These are phyloP conservation scores for Hamamelis virginiana DNA, from an alignment of 164 flowering plant genomes.

Conservation along the genomic window DNA sequence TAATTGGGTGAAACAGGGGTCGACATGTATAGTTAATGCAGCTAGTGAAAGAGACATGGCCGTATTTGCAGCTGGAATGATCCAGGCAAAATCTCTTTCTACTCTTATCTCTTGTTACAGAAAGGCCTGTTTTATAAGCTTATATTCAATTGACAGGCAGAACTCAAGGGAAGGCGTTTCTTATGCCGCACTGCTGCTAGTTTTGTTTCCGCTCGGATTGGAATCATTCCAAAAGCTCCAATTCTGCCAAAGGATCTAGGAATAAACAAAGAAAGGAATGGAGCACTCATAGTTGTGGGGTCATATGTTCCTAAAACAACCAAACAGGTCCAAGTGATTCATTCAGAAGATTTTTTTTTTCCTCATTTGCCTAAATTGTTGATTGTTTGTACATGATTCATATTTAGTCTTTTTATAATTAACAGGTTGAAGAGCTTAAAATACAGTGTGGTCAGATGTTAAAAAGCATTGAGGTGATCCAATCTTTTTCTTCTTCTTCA, in stretches of 20 bases:
- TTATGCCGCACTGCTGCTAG: constrained; percentile 99
- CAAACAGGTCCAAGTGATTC: constrained; percentile 61
- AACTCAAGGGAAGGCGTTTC: constrained; percentile 81
- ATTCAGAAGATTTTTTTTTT: background rate
- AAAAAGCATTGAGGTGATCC: constrained; percentile 71
- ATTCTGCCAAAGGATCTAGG: constrained; percentile 77
- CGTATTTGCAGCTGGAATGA: constrained; percentile 98
- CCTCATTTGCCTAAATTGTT: background rate
- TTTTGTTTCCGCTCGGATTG: constrained; percentile 93
- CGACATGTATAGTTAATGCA: constrained; percentile 91
- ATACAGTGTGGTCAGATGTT: constrained; percentile 48
- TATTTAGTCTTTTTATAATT: constrained; percentile 2
- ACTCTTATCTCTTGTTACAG: background rate
- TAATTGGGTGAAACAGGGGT: constrained; percentile 60
- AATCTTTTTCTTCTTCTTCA: background rate
- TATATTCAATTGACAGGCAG: constrained; percentile 65
- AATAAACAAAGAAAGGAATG: constrained; percentile 51
- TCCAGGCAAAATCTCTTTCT: constrained; percentile 48
- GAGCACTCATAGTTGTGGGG: constrained; percentile 91
- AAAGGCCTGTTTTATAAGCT: background rate
- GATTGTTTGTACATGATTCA: constrained; percentile 3
- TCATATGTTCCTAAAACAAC: constrained; percentile 99
- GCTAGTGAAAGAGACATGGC: constrained; percentile 97
- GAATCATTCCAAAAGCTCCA: constrained; percentile 78
- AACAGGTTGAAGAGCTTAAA: constrained; percentile 83